Evolutionary conservation across 2,329 filamentous ascomycete species (phyloP).

Genomic region (Fusarium sp.): DNA sequence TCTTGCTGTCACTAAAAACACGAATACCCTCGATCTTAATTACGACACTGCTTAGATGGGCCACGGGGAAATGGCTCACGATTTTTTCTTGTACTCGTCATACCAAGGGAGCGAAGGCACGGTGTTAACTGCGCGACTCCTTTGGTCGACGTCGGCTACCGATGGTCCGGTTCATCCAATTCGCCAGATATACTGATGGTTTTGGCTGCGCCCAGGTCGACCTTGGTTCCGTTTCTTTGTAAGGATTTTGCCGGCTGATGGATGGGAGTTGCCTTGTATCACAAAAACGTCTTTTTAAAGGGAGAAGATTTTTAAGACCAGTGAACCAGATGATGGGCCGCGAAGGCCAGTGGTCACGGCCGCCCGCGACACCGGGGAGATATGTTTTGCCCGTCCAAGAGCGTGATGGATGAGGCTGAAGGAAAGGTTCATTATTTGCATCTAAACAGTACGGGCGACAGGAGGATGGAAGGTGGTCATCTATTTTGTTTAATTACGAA

Average conservation of each 20-base stretch:
- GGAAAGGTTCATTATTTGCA: slow-evolving; percentile 46
- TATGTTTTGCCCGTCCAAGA: slow-evolving; percentile 34
- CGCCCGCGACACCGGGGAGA: slow-evolving; percentile 28
- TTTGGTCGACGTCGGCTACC: slow-evolving; percentile 29
- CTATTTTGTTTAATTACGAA: slow-evolving; percentile 67
- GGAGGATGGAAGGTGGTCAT: slow-evolving; percentile 55
- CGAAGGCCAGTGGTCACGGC: slow-evolving; percentile 36
- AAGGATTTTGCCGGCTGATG: slow-evolving; percentile 48
- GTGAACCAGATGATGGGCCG: slow-evolving; percentile 38
- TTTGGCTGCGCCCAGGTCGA: slow-evolving; percentile 47
- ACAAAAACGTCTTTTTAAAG: slow-evolving; percentile 47
- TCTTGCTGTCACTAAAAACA: slow-evolving; percentile 52
- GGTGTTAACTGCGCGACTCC: slow-evolving; percentile 37
- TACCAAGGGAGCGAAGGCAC: slow-evolving; percentile 44
- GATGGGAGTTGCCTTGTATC: slow-evolving; percentile 50
- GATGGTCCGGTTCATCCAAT: slow-evolving; percentile 29
- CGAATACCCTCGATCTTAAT: slow-evolving; percentile 59
- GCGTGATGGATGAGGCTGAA: slow-evolving; percentile 36
- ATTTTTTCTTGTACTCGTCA: slow-evolving; percentile 52
- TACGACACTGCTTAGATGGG: slow-evolving; percentile 53
- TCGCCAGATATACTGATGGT: slow-evolving; percentile 40
- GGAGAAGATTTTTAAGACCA: slow-evolving; percentile 41
- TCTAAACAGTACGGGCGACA: slow-evolving; percentile 49
- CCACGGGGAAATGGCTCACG: slow-evolving; percentile 55
- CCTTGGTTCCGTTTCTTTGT: slow-evolving; percentile 48